Evolutionary conservation across 2,329 filamentous ascomycete genomes (phyloP).

Genomic region (Pseudopithomyces maydicus): DNA sequence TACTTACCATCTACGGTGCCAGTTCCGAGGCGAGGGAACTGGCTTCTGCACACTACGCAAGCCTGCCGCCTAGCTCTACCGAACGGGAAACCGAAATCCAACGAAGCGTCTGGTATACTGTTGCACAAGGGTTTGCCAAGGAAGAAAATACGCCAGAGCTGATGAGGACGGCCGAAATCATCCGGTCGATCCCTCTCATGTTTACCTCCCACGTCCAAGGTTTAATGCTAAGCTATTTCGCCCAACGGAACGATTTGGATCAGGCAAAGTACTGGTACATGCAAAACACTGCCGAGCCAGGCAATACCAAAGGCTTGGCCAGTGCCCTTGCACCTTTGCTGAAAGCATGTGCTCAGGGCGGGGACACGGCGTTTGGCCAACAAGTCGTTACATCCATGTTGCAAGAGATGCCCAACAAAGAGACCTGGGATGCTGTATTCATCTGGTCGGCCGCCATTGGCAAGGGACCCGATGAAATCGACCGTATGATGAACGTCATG

Average conservation of each 20-base stretch:
- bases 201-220: constrained; percentile 50
- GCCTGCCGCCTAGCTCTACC: constrained; percentile 9
- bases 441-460: constrained; percentile 76
- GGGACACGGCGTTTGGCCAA: constrained; percentile 45
- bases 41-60: constrained; percentile 15
- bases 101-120: constrained; percentile 30
- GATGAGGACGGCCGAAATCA: constrained; percentile 58
- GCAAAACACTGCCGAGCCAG: constrained; percentile 53
- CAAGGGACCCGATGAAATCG: constrained; percentile 72
- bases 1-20: constrained; percentile 32
- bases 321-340: constrained; percentile 61
- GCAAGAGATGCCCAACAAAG: constrained; percentile 47
- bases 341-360: constrained; percentile 56
- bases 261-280: constrained; percentile 72
- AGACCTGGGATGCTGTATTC: constrained; percentile 73
- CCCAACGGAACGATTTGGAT: constrained; percentile 60
- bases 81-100: constrained; percentile 1
- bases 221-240: constrained; percentile 67
- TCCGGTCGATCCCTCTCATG: constrained; percentile 48
- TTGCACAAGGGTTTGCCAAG: constrained; percentile 66
- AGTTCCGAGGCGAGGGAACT: constrained; percentile 31
- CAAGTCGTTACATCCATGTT: constrained; percentile 49
- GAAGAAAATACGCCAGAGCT: constrained; percentile 66
- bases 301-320: constrained; percentile 11
- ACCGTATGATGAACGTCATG: constrained; percentile 74